Percentiles rank a stretch among this genome's conserved stretches.
phyloP scores from a whole-genome alignment of 192 early-diverging fungal species.

The Coemansia reversa region DNA sequence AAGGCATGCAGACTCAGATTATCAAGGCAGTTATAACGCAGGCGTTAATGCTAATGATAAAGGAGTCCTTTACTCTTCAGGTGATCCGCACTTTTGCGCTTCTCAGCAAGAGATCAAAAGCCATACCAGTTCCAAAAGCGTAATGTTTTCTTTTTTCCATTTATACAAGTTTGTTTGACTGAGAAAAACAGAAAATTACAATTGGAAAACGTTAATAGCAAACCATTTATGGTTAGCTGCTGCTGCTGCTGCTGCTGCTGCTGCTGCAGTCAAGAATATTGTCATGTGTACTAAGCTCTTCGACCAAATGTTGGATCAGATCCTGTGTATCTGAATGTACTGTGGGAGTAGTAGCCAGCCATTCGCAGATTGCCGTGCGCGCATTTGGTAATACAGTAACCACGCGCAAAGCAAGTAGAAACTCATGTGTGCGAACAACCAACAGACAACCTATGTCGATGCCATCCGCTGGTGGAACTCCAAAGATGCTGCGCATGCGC shows the following conservation, averaged over 20 bases:
- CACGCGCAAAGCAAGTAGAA: not conserved
- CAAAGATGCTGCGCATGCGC: constrained; percentile 15
- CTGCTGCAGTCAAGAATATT: not conserved
- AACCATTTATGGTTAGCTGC: not conserved
- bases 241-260: not conserved
- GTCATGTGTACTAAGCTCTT: not conserved
- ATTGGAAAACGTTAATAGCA: not conserved
- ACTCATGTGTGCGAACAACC: constrained; percentile 6
- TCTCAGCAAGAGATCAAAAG: constrained; percentile 3
- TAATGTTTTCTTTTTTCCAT: not conserved
- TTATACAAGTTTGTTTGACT: not conserved
- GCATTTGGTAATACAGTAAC: not conserved
- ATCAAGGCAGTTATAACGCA: constrained; percentile 99
- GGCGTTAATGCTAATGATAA: constrained; percentile 95
- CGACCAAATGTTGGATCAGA: not conserved
- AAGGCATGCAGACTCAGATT: constrained; percentile 97
- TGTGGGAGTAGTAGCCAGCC: not conserved
- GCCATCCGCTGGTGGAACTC: constrained; percentile 31
- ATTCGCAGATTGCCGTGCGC: not conserved
- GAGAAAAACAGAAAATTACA: not conserved
- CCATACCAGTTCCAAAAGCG: not conserved
- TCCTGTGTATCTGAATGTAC: not conserved
- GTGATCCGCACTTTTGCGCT: constrained; percentile 36
- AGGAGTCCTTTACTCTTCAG: constrained; percentile 79
- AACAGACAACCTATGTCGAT: constrained; percentile 12